phyloP scores from a whole-genome alignment of 2,329 filamentous ascomycete genomes.

The Botrytis aclada region DNA sequence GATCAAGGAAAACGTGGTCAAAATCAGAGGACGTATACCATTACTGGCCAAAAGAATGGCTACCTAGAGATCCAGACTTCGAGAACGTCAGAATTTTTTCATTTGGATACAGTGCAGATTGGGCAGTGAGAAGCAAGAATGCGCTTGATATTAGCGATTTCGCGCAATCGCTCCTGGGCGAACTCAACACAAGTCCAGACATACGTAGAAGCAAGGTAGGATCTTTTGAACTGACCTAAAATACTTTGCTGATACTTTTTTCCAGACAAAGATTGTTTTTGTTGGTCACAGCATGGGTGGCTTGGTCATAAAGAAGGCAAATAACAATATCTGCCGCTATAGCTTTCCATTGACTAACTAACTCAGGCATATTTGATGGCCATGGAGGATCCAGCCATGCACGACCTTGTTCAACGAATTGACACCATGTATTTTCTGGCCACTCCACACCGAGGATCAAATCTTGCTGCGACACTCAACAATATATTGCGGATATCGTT shows the following conservation, averaged over 20 bases:
- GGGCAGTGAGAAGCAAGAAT: constrained; percentile 21
- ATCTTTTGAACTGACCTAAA: background rate
- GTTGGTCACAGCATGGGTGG: constrained; percentile 26
- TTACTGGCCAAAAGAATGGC: constrained; percentile 38
- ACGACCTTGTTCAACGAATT: constrained; percentile 21
- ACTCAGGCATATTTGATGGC: background rate
- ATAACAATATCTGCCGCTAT: background rate
- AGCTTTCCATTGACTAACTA: background rate
- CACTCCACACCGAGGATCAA: constrained; percentile 44
- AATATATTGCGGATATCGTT: constrained; percentile 37
- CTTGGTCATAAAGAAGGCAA: constrained; percentile 23
- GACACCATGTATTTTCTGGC: constrained; percentile 42
- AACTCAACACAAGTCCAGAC: background rate
- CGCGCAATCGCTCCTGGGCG: background rate
- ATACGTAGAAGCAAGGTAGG: background rate
- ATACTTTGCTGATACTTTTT: background rate
- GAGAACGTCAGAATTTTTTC: constrained; percentile 17
- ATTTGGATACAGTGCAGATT: constrained; percentile 27
- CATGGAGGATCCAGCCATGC: background rate
- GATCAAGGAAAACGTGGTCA: constrained; percentile 41
- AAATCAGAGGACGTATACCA: constrained; percentile 30
- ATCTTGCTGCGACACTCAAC: constrained; percentile 40
- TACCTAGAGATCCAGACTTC: constrained; percentile 15
- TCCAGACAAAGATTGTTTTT: constrained; percentile 20
- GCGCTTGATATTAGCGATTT: constrained; percentile 19